Conservation (phyloP, 1,284 basidiomycete genomes). For the Ustilago vetiveriae region DNA sequence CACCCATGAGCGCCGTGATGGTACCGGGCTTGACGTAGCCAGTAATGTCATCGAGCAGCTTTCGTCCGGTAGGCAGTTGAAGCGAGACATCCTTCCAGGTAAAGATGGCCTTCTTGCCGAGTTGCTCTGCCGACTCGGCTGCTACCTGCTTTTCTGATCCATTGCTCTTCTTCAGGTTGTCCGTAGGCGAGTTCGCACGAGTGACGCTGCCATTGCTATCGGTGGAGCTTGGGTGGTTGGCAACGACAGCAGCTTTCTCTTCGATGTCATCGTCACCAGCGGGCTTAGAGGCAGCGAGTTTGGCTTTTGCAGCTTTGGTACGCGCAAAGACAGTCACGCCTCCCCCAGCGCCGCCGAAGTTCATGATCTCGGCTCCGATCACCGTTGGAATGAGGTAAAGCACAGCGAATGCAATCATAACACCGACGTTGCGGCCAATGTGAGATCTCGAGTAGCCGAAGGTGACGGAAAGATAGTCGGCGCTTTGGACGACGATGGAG, state of each 20-base stretch:
- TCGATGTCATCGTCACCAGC: slow-evolving; percentile 23
- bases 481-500: slow-evolving; percentile 68
- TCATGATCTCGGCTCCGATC: slow-evolving; percentile 56
- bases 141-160: background rate
- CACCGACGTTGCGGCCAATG: slow-evolving; percentile 70
- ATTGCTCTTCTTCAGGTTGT: slow-evolving; percentile 6
- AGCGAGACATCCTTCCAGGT: slow-evolving; percentile 70
- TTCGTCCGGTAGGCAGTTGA: slow-evolving; percentile 71
- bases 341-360: slow-evolving; percentile 46
- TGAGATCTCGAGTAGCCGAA: slow-evolving; percentile 74
- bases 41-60: slow-evolving; percentile 78
- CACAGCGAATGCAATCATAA: slow-evolving; percentile 67
- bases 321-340: slow-evolving; percentile 63
- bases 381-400: slow-evolving; percentile 53
- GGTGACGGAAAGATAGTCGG: slow-evolving; percentile 71
- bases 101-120: slow-evolving; percentile 56
- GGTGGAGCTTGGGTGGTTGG: background rate
- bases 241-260: slow-evolving; percentile 16
- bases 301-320: slow-evolving; percentile 32
- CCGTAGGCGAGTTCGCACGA: slow-evolving; percentile 34
- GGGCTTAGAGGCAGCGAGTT: slow-evolving; percentile 13
- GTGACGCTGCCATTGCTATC: slow-evolving; percentile 38
- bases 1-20: slow-evolving; percentile 77
- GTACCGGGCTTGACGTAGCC: slow-evolving; percentile 83
- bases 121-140: slow-evolving; percentile 50